Evolutionary conservation across 2,329 filamentous ascomycete genomes (phyloP).

Genomic region (Diaporthe australafricana): DNA sequence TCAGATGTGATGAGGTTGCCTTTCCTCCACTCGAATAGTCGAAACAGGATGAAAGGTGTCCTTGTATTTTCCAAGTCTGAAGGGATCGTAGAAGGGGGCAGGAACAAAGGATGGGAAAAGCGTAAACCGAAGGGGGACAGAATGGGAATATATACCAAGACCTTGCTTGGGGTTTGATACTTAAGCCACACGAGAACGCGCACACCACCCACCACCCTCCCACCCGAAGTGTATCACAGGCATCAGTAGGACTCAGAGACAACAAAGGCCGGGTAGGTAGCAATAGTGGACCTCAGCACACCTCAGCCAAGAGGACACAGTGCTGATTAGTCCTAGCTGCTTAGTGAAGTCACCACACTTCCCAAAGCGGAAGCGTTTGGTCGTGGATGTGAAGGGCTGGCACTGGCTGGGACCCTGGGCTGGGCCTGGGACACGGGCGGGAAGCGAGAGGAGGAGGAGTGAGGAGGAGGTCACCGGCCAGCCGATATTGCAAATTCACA

Average conservation of each 20-base stretch:
- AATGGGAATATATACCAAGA: slow-evolving; percentile 26
- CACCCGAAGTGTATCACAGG: slow-evolving; percentile 32
- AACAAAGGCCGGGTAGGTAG: slow-evolving; percentile 5
- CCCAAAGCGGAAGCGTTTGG: slow-evolving; percentile 29
- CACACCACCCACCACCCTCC: slow-evolving; percentile 27
- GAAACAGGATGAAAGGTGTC: background rate
- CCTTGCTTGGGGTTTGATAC: slow-evolving; percentile 20
- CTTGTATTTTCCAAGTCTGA: slow-evolving; percentile 9
- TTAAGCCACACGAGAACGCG: slow-evolving; percentile 33
- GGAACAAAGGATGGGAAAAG: background rate
- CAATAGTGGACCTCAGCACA: slow-evolving; percentile 26
- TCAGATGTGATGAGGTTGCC: slow-evolving; percentile 37
- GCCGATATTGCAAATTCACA: slow-evolving; percentile 31
- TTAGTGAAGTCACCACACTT: slow-evolving; percentile 31
- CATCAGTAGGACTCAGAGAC: slow-evolving; percentile 27
- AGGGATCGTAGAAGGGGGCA: slow-evolving; percentile 12
- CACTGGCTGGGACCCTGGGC: slow-evolving; percentile 28
- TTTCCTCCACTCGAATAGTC: slow-evolving; percentile 23
- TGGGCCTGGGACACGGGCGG: background rate
- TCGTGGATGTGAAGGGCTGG: slow-evolving; percentile 26
- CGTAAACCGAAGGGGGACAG: background rate
- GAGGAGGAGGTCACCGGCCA: slow-evolving; percentile 35
- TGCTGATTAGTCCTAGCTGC: slow-evolving; percentile 19
- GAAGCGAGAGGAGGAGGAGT: background rate
- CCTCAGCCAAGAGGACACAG: slow-evolving; percentile 33